These are phyloP conservation scores for Corchorus capsularis DNA, from an alignment of 345 rosid genomes.

Conservation along the genomic window DNA sequence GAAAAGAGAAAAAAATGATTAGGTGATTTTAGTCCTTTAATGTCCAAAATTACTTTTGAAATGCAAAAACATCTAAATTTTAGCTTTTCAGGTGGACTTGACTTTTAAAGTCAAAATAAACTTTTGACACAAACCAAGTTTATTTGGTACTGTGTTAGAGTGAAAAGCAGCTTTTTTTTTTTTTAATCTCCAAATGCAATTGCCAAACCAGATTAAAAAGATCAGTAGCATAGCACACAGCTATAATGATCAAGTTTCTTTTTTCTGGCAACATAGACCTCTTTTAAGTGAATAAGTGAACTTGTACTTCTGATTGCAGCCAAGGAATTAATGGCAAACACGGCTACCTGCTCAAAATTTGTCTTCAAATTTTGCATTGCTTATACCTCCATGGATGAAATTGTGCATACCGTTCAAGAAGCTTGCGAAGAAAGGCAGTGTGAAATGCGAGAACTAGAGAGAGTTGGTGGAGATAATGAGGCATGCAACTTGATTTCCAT, in stretches of 20 bases:
- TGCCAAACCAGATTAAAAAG: too few species aligned
- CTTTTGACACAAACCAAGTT: too few species aligned
- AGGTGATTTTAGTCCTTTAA: too few species aligned
- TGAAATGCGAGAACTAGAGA: constrained; percentile 9
- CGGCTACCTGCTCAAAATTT: neutral
- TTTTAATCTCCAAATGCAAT: too few species aligned
- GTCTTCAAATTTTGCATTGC: neutral
- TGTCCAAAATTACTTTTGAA: too few species aligned
- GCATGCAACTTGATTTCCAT: too few species aligned
- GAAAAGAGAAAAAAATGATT: too few species aligned
- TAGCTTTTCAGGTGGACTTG: too few species aligned
- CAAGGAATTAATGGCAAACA: neutral
- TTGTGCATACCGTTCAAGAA: constrained; percentile 39
- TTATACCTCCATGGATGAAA: constrained; percentile 30
- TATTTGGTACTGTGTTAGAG: too few species aligned
- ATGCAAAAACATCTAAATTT: too few species aligned
- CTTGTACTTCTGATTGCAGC: neutral
- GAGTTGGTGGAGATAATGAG: neutral
- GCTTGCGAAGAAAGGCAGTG: constrained; percentile 35
- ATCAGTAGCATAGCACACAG: constrained; percentile 37
- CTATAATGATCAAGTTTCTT: constrained; percentile 31
- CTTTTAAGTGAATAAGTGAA: neutral
- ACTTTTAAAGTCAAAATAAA: too few species aligned
- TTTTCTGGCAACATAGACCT: neutral
- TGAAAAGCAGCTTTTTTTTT: too few species aligned